Base-by-base conservation (phyloP, 2,329 filamentous ascomycete genomes). In the Botrytis deweyae region DNA sequence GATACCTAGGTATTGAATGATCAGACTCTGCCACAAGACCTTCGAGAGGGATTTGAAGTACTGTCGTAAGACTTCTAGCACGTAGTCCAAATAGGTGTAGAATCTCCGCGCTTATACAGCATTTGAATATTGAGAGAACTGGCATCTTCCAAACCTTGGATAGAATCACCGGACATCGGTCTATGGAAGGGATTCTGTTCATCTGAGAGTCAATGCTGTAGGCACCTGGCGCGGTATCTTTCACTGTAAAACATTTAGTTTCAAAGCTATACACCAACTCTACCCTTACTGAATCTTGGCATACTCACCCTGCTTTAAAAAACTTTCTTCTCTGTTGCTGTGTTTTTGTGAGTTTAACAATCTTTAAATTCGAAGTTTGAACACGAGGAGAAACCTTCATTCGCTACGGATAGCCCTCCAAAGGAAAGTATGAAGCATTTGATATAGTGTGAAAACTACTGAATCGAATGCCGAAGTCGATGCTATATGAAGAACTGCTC, bases 191-290 rank as follows among this genome's bases (percentile, higher is more conserved):
- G 9, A 4, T 20, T 12, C 55, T 33, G 36, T 29, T 36, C 38
- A 25, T 40, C 65, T 36, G 9, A 58, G 40, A 44, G n/a, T 22
- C 18, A 58, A 58, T 69, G 16, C 16, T 25, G n/a, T 69, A 69
- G 52, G 38, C 38, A 69, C n/a, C 10, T 59, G 38, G 40, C 22
- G 49, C 33, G 49, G 29, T 40, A 58, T 69, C 10, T 58, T 58
- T 33, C 52, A 33, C 66, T 69, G 66, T 44, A 69, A 69, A 58
- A 58, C 38, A 58, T 69, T 69, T 58, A 69, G 66, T 69, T 38
- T 58, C 52, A 40, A 58, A 42, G n/a, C 33, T 38, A 58, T 69
- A 58, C 38, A n/a, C 40, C 25, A 58, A 29, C 10, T 58, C 6
- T 69, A 29, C 38, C 10, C 29, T 12, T 12, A 58, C 16, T 42